phyloP scores from a whole-genome alignment of 495 filamentous ascomycete species.

The Bryoglossum gracile region DNA sequence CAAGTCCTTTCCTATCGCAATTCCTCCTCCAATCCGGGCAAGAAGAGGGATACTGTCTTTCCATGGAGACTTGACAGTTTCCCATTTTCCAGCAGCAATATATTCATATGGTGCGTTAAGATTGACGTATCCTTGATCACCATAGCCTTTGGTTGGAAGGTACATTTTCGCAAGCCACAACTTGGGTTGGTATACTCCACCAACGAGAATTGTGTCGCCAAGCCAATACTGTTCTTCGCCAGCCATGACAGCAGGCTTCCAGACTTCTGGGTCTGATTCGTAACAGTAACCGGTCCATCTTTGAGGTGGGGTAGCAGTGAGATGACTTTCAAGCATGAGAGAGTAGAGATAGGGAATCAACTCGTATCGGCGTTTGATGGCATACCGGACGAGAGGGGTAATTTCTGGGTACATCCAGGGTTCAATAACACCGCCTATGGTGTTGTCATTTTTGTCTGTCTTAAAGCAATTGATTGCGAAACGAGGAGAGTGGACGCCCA shows the following conservation, averaged over 20 bases:
- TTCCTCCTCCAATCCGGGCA: conserved; percentile 50
- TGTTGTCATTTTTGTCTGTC: conserved; percentile 51
- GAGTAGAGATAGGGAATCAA: conserved; percentile 63
- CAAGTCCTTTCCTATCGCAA: conserved; percentile 49
- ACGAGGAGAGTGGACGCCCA: conserved; percentile 58
- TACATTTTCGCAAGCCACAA: conserved; percentile 47
- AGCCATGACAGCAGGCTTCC: conserved; percentile 43
- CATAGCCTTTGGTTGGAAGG: conserved; percentile 40
- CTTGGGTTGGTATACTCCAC: conserved; percentile 56
- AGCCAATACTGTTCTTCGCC: conserved; percentile 67
- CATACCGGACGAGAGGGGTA: conserved; percentile 47
- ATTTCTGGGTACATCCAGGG: conserved; percentile 66
- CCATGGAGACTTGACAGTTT: conserved; percentile 51
- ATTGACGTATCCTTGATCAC: conserved; percentile 50
- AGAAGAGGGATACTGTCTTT: conserved; percentile 53
- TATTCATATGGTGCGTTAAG: conserved; percentile 53
- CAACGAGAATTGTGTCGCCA: conserved; percentile 56
- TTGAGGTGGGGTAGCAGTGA: conserved; percentile 50
- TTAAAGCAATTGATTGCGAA: conserved; percentile 75
- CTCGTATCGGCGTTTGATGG: conserved; percentile 62
- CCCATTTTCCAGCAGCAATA: conserved; percentile 53
- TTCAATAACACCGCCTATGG: conserved; percentile 61
- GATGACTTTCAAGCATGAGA: conserved; percentile 50
- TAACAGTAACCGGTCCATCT: conserved; percentile 65
- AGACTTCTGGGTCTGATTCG: conserved; percentile 54